phyloP scores from a whole-genome alignment of 495 filamentous ascomycete genomes.

The Haplographium delicatum region DNA sequence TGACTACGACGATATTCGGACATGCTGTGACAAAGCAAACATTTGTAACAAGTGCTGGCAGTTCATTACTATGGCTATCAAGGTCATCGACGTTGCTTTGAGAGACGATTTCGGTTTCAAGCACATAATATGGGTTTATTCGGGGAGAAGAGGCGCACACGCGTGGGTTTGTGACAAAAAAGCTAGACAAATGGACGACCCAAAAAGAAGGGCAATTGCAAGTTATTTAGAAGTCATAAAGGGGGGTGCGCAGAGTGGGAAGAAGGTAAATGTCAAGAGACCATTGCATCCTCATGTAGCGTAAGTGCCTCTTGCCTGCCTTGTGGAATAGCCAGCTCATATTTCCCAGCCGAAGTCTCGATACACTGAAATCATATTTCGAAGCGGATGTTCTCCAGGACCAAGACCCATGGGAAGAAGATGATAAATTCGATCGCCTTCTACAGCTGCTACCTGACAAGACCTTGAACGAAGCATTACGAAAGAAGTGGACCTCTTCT shows the following conservation, averaged over 20 bases:
- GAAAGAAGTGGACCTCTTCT: conserved; percentile 84
- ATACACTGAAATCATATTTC: conserved; percentile 69
- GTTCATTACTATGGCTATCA: conserved; percentile 96
- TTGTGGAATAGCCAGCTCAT: conserved; percentile 10
- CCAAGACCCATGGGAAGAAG: conserved; percentile 78
- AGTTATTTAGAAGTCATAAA: conserved; percentile 82
- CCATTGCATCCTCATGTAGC: conserved; percentile 87
- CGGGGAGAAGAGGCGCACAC: conserved; percentile 90
- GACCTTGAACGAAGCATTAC: conserved; percentile 63
- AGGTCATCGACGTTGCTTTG: conserved; percentile 79
- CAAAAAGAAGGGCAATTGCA: conserved; percentile 74
- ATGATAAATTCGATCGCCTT: conserved; percentile 64
- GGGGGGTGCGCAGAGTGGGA: conserved; percentile 77
- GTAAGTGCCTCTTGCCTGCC: conserved; percentile 32
- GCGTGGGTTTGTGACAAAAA: conserved; percentile 97
- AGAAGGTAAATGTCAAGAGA: conserved; percentile 78
- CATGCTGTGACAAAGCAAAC: conserved; percentile 87
- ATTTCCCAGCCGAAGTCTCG: conserved; percentile 63
- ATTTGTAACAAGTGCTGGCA: conserved; percentile 94
- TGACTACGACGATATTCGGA: conserved; percentile 94
- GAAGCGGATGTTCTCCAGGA: conserved; percentile 69
- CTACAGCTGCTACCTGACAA: conserved; percentile 75
- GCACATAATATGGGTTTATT: conserved; percentile 98
- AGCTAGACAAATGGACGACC: conserved; percentile 76
- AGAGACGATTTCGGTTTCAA: conserved; percentile 93